Percentiles rank a stretch among this genome's conserved stretches.
phyloP scores from a whole-genome alignment of 2,329 filamentous ascomycete species.

The Botrytis fabae region DNA sequence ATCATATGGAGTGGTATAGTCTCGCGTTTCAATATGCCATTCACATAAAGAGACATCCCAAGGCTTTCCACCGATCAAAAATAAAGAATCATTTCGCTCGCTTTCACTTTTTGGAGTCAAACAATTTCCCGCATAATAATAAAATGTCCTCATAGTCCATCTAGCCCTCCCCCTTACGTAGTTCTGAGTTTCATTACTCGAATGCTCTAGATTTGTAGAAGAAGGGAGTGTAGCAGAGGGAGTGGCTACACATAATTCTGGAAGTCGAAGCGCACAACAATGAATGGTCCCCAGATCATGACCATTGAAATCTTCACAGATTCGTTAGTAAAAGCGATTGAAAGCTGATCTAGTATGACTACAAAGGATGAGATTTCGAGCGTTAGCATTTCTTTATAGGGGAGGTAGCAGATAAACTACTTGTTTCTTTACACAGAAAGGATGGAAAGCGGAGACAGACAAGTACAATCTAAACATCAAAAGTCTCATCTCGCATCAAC shows the following conservation, averaged over 20 bases:
- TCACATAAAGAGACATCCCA: not conserved
- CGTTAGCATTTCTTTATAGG: not conserved
- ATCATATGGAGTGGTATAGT: not conserved
- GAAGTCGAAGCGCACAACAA: not conserved
- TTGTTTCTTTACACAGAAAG: not conserved
- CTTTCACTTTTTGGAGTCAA: not conserved
- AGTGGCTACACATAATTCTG: not conserved
- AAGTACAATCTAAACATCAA: not conserved
- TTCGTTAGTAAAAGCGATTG: not conserved
- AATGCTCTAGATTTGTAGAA: no score
- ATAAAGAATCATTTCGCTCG: not conserved
- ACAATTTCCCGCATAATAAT: not conserved
- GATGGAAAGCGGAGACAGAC: not conserved
- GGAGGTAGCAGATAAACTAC: not conserved
- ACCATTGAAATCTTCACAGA: not conserved
- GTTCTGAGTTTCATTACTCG: no score
- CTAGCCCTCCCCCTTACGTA: no score
- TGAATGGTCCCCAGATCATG: not conserved
- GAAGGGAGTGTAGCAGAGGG: no score
- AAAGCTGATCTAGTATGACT: not conserved
- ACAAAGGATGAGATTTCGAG: not conserved
- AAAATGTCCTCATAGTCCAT: no score
- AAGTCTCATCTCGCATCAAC: not conserved
- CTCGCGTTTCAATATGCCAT: no score
- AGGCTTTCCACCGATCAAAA: no score